phyloP scores from a whole-genome alignment of 306 rosid genomes.

The Cyamopsis tetragonoloba region DNA sequence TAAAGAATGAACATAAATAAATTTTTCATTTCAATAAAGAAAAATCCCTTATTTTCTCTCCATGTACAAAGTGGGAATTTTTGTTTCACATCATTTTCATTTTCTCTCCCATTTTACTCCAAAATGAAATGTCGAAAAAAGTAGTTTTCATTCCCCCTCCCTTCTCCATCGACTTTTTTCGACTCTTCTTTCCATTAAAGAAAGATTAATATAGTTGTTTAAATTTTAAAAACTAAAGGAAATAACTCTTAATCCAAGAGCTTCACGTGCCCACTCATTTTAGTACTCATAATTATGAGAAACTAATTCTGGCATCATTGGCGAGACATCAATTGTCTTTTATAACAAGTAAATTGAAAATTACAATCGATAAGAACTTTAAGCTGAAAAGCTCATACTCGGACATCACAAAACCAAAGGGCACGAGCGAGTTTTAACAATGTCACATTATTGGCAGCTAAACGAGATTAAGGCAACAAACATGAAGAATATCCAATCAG shows the following conservation, averaged over 20 bases:
- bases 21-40: no score
- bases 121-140: no score
- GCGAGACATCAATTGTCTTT: background rate
- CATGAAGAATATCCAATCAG: constrained; percentile 10
- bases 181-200: no score
- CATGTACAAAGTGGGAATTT: no score
- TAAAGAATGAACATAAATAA: no score
- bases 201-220: background rate
- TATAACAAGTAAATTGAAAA: background rate
- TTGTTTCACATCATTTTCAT: no score
- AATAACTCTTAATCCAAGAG: background rate
- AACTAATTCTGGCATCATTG: constrained; percentile 9
- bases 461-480: constrained; percentile 20
- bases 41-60: no score
- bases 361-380: background rate
- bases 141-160: no score
- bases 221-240: background rate
- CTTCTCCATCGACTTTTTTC: no score
- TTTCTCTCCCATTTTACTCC: no score
- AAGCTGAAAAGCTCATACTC: constrained; percentile 18
- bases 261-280: background rate
- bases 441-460: constrained; percentile 21
- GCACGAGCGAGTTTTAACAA: constrained; percentile 26
- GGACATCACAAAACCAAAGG: constrained; percentile 15
- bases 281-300: background rate